These are phyloP conservation scores for Nothophytophthora sp. DNA, from an alignment of 352 stramenopile genomes.

Conservation along the genomic window DNA sequence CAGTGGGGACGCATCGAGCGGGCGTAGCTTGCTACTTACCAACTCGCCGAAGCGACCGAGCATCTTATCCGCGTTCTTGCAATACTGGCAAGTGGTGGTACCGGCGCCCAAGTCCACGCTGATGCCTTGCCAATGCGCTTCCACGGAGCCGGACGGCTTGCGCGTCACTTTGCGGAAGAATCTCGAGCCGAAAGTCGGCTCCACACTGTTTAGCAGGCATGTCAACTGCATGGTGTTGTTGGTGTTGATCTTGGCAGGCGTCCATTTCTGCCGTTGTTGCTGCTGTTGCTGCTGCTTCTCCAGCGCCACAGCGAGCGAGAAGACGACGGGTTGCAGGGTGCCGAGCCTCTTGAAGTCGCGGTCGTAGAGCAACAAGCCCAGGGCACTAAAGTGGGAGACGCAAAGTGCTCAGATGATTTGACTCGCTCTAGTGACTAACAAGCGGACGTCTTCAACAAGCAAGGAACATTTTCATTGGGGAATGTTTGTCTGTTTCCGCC, in stretches of 20 bases:
- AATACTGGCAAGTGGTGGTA: too few species aligned
- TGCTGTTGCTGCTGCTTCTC: neutral
- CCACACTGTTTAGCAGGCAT: conserved; percentile 1
- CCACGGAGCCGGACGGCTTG: neutral
- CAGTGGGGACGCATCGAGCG: neutral
- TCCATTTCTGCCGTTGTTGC: too few species aligned
- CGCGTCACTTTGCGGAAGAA: conserved; percentile 1
- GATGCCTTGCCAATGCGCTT: conserved; percentile 4
- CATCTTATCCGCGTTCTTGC: neutral
- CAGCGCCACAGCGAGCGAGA: conserved; percentile 4
- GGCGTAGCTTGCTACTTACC: neutral
- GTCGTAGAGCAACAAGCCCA: too few species aligned
- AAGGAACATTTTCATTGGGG: too few species aligned
- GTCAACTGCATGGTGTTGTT: conserved; percentile 1
- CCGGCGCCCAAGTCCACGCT: too few species aligned
- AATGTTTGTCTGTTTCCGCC: too few species aligned
- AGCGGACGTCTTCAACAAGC: too few species aligned
- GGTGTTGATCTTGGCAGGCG: neutral
- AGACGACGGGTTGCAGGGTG: conserved; percentile 5
- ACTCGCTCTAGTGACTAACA: too few species aligned
- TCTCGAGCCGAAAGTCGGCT: conserved; percentile 1
- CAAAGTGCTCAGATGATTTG: too few species aligned
- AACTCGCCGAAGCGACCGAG: neutral
- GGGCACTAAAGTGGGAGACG: too few species aligned
- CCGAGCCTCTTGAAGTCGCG: too few species aligned